Base-by-base conservation (phyloP, 805 yeast species). In the Ascoidea rubescens region DNA sequence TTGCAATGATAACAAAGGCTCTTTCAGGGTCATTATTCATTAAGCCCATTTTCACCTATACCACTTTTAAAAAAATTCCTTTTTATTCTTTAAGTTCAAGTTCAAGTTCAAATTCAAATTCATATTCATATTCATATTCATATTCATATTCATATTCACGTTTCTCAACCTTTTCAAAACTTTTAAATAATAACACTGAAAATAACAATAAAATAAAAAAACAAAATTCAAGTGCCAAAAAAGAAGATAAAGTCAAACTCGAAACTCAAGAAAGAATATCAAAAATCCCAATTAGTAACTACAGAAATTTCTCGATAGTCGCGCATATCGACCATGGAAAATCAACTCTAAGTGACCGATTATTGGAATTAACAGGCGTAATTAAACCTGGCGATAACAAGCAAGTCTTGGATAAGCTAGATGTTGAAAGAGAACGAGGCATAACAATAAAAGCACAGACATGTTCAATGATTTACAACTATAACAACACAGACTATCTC, bases 381-480 rank as follows among this genome's bases (percentile, higher is more conserved):
- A 86, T 91, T 31, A 77, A 84, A 52, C 78, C 87, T 0, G 88
- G 89, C 1, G 66, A 69, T 30, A 87, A 85, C 62, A 81, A 80
- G 57, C 97, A 91, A 65, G 91, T 93, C 43, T 71, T 91, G 56
- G 99, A 91, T 64, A 85, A 84, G 62, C 69, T 91, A 54, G 97
- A 93, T 61, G 99, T 91, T 17, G 99, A 91, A 64, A 72, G 96
- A 63, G 98, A 91, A 67, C 71, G 99, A 60, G 99, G 99, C 2
- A 91, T 91, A 60, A 91, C 99, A 0, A 93, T 91, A 52, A 91
- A 91, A 66, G 98, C 98, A 0, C 98, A 93, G 63, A 93, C 98
- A 0, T 91, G 96, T 60, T 77, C 96, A 0, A 93, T 91, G 97
- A 74, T 93, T 54, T 89, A 89, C 64, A 73, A 74, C 43, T 72